A percentile compares a stretch with the other conserved stretches of the same genome.
phyloP scores from a whole-genome alignment of 2,329 filamentous ascomycete genomes.

The Fusarium decemcellulare region DNA sequence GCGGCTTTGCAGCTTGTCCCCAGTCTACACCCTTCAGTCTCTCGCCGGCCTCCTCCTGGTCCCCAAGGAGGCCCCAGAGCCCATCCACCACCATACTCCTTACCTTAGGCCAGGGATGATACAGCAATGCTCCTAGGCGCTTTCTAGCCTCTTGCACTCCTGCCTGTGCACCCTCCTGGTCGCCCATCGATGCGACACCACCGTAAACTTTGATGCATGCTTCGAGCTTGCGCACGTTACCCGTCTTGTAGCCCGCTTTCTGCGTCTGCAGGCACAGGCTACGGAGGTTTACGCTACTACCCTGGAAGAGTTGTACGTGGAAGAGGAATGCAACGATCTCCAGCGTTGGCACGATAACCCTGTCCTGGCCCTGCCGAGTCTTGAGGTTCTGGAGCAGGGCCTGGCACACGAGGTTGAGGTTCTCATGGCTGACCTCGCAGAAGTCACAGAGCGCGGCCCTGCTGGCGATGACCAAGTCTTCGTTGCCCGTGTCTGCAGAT shows the following conservation, averaged over 20 bases:
- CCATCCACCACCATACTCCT: constrained; percentile 72
- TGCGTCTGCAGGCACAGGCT: constrained; percentile 79
- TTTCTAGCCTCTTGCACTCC: constrained; percentile 69
- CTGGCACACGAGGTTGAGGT: constrained; percentile 61
- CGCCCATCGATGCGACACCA: constrained; percentile 67
- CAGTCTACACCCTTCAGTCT: constrained; percentile 70
- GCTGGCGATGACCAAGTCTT: constrained; percentile 79
- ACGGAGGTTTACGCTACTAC: constrained; percentile 61
- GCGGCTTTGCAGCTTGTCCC: constrained; percentile 65
- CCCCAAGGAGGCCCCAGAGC: constrained; percentile 64
- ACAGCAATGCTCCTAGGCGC: constrained; percentile 80
- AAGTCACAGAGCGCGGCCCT: constrained; percentile 74
- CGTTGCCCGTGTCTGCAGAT: constrained; percentile 83
- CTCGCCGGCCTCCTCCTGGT: constrained; percentile 46
- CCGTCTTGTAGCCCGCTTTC: constrained; percentile 85
- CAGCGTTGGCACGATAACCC: constrained; percentile 80
- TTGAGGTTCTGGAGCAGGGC: constrained; percentile 70
- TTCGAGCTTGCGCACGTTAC: constrained; percentile 85
- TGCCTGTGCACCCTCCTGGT: constrained; percentile 30
- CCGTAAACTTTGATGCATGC: constrained; percentile 86
- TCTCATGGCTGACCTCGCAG: constrained; percentile 58
- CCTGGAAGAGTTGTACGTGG: constrained; percentile 69
- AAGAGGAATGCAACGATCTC: constrained; percentile 85
- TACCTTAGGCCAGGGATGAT: constrained; percentile 87
- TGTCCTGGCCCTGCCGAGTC: constrained; percentile 71